A percentile compares a stretch with the other conserved stretches of the same genome.
phyloP scores from a whole-genome alignment of 75 land plant genomes.

The Chamaecyparis obtusa region DNA sequence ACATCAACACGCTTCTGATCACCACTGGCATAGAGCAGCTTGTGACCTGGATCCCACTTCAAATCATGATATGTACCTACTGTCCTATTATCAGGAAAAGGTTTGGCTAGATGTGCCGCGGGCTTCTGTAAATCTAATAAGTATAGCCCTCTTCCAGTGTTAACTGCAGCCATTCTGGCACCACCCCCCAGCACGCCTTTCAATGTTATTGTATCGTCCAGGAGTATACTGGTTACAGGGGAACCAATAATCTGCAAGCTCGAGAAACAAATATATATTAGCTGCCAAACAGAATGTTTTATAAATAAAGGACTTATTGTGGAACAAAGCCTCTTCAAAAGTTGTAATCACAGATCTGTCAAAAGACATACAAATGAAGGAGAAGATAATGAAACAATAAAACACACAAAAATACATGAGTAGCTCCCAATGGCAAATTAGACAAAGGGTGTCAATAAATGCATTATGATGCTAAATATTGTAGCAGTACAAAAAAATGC shows the following conservation, averaged over 20 bases:
- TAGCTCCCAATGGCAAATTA: background rate
- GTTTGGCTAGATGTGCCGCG: background rate
- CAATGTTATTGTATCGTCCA: background rate
- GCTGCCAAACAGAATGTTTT: background rate
- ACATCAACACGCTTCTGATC: background rate
- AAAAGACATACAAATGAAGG: background rate
- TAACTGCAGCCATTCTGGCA: background rate
- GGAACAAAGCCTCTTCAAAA: background rate
- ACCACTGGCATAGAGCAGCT: background rate
- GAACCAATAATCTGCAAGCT: background rate
- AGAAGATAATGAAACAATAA: background rate
- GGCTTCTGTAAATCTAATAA: background rate
- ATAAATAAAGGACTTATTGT: background rate
- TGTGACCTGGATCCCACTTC: background rate
- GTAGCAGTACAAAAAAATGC: background rate
- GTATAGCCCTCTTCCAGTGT: conserved; percentile 1
- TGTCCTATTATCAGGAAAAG: background rate
- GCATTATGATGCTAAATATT: background rate
- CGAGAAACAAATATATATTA: background rate
- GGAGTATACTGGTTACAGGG: background rate
- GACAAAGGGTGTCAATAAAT: background rate
- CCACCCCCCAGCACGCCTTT: background rate
- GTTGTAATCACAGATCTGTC: background rate
- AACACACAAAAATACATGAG: background rate
- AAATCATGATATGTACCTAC: background rate